A percentile compares a stretch with the other conserved stretches of the same genome.
phyloP scores from a whole-genome alignment of 345 rosid genomes.

The Lepidium aucheri region DNA sequence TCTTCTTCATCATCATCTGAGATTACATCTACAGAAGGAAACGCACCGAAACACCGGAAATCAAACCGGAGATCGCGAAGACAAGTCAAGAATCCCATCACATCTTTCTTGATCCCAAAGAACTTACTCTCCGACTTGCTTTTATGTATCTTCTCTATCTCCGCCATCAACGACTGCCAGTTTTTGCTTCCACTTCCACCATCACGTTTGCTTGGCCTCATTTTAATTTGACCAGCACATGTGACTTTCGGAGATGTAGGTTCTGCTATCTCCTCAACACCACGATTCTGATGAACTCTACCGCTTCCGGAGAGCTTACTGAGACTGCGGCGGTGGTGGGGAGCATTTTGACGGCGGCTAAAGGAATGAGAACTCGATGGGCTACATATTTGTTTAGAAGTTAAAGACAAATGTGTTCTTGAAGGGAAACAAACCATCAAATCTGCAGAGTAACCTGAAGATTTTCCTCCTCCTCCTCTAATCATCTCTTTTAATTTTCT shows the following conservation, averaged over 20 bases:
- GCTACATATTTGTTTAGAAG: slow-evolving; percentile 66
- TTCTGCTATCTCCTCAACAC: slow-evolving; percentile 17
- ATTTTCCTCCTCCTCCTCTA: slow-evolving; percentile 60
- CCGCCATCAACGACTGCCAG: slow-evolving; percentile 78
- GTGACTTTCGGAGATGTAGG: slow-evolving; percentile 92
- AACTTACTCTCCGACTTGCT: slow-evolving; percentile 42
- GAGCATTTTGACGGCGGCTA: slow-evolving; percentile 35
- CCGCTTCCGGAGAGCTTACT: slow-evolving; percentile 30
- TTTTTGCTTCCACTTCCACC: slow-evolving; percentile 52
- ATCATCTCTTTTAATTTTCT: slow-evolving; percentile 28
- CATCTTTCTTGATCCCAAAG: slow-evolving; percentile 62
- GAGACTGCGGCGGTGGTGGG: slow-evolving; percentile 29
- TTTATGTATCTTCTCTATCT: slow-evolving; percentile 53
- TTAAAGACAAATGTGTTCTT: slow-evolving; percentile 53
- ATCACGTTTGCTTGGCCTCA: slow-evolving; percentile 37
- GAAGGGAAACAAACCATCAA: slow-evolving; percentile 81
- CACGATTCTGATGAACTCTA: neutral
- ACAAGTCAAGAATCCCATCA: slow-evolving; percentile 64
- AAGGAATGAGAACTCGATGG: slow-evolving; percentile 35
- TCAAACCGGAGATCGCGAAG: slow-evolving; percentile 46
- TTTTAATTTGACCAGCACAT: slow-evolving; percentile 93
- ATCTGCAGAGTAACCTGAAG: slow-evolving; percentile 61
- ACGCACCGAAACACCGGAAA: slow-evolving; percentile 60
- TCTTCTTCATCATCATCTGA: slow-evolving; percentile 46
- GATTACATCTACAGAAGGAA: slow-evolving; percentile 38